phyloP scores from a whole-genome alignment of 352 stramenopile species.

The Blastocystis sp. region DNA sequence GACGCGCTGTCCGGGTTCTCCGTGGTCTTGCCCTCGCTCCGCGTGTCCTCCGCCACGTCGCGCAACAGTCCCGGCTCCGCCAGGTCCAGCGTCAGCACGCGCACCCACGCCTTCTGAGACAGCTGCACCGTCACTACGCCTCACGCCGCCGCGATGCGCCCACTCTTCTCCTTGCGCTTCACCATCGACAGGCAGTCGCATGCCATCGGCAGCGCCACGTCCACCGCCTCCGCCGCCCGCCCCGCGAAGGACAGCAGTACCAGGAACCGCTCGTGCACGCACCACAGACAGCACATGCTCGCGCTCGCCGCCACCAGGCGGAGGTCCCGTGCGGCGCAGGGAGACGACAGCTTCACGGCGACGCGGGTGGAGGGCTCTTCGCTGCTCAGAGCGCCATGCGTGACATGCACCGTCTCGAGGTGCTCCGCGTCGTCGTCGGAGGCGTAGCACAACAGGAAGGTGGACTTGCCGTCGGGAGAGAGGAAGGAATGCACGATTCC shows the following conservation, averaged over 20 bases:
- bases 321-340: background rate
- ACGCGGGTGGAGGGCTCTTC: too few species aligned
- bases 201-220: background rate
- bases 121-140: background rate
- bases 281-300: background rate
- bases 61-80: background rate
- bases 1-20: background rate
- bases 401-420: too few species aligned
- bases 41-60: background rate
- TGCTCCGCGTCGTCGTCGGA: too few species aligned
- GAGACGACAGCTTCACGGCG: background rate
- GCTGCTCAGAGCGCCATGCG: too few species aligned
- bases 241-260: background rate
- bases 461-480: background rate
- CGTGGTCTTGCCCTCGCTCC: background rate
- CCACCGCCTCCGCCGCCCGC: background rate
- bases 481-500: background rate
- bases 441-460: background rate
- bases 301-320: background rate
- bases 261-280: background rate
- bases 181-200: background rate
- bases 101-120: background rate
- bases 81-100: background rate
- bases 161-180: background rate
- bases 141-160: background rate